phyloP scores from a whole-genome alignment of 2,329 filamentous ascomycete genomes.

The Lojkania enalia region DNA sequence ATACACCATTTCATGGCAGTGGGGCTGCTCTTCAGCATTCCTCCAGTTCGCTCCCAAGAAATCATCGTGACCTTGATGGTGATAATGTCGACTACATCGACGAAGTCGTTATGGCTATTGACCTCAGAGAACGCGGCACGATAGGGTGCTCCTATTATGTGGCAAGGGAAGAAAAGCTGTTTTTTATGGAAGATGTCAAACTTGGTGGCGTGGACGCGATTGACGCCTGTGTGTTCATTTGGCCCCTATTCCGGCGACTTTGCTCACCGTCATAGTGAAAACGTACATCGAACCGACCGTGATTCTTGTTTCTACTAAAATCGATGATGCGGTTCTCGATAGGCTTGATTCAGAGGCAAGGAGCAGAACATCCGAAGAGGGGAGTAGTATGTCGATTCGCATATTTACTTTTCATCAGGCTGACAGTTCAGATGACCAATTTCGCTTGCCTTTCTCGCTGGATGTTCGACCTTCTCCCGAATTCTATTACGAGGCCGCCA shows the following conservation, averaged over 20 bases:
- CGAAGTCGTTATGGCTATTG: slow-evolving; percentile 78
- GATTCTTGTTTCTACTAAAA: slow-evolving; percentile 60
- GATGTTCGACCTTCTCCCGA: slow-evolving; percentile 72
- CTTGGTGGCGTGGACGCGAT: slow-evolving; percentile 67
- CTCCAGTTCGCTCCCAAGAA: slow-evolving; percentile 2
- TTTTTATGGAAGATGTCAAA: slow-evolving; percentile 75
- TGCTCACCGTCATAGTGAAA: slow-evolving; percentile 54
- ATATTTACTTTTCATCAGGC: background rate
- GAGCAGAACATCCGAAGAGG: slow-evolving; percentile 33
- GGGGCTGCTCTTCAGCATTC: slow-evolving; percentile 1
- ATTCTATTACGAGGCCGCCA: slow-evolving; percentile 70
- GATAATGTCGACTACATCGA: slow-evolving; percentile 40
- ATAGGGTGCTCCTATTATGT: slow-evolving; percentile 86
- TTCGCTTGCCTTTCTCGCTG: slow-evolving; percentile 62
- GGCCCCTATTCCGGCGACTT: background rate
- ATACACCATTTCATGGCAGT: slow-evolving; percentile 2
- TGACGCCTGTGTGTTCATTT: slow-evolving; percentile 45
- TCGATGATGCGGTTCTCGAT: slow-evolving; percentile 54
- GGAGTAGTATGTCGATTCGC: slow-evolving; percentile 31
- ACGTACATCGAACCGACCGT: slow-evolving; percentile 64
- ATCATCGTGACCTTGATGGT: background rate
- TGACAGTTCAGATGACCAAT: slow-evolving; percentile 48
- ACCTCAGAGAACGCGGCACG: slow-evolving; percentile 69
- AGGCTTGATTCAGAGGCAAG: slow-evolving; percentile 50
- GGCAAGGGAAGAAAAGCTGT: slow-evolving; percentile 69